Base-by-base conservation (phyloP, 768 basidiomycete genomes). In the Imleria badia region DNA sequence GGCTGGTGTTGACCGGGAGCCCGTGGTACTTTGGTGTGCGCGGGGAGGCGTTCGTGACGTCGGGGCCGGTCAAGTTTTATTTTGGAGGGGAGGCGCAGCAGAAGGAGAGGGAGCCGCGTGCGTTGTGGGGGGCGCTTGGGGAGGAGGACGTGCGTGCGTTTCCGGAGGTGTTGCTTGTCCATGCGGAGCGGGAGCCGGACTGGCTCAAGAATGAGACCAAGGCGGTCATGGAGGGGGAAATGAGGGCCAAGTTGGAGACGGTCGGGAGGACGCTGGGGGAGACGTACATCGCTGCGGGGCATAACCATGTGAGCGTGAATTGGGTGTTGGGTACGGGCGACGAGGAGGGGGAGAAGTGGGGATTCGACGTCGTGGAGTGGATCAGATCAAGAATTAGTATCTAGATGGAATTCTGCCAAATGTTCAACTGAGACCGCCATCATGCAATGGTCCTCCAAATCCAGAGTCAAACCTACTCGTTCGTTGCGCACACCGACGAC, bases 321-420 rank as follows among this genome's bases (percentile, higher is more conserved):
- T 77, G 73, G 72, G 76, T 75, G 14, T 61, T 85, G 52, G 65
- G 73, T 4, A 79, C 76, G 3, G 85, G 85, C 2, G 70, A 84
- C 10, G 81, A 78, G 15, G 66, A 81, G 59, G 86, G 82, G 17
- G 86, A 87, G 60, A 75, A 79, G 31, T 87, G 86, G 85, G 85
- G 74, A 1, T 71, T 78, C 51, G 76, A 81, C 17, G 76, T 79
- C 34, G 68, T 62, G 5, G 46, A 55, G 8, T 78, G 71, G 72
- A 58, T 77, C 48, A 65, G 53, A 19, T 62, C 26, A 26, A 26
- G 6, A 4, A 38, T 29, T 53, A 53, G 52, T n/a, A 17, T 13
- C n/a, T 3, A 31, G 26, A 55, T 61, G 54, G 38, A 61, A 55
- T 60, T 7, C 35, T 51, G 10, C 34, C 13, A 41, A 15, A 13